phyloP scores from a whole-genome alignment of 176 grass and related monocot genomes.

The Carex kokanica region DNA sequence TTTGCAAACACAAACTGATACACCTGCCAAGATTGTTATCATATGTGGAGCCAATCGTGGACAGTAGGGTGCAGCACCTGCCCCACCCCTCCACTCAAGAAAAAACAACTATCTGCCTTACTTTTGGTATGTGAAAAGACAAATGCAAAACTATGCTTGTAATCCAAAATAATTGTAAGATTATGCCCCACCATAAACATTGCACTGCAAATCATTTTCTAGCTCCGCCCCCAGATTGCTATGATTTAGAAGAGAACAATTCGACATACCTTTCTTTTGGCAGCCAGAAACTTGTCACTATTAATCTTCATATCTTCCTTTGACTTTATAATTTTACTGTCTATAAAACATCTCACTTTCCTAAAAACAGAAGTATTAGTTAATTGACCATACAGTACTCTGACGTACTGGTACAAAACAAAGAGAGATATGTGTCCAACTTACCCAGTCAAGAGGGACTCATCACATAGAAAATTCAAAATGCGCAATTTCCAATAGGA shows the following conservation, averaged over 20 bases:
- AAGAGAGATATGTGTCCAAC: slow-evolving; percentile 20
- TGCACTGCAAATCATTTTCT: not conserved
- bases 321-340: slow-evolving; percentile 45
- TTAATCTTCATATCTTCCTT: slow-evolving; percentile 46
- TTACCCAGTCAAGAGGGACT: slow-evolving; percentile 63
- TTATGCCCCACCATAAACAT: not conserved
- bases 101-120: too few species aligned
- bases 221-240: not conserved
- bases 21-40: not conserved
- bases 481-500: slow-evolving; percentile 54
- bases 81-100: too few species aligned
- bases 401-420: slow-evolving; percentile 21
- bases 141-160: too few species aligned
- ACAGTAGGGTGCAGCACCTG: not conserved
- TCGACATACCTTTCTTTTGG: slow-evolving; percentile 58
- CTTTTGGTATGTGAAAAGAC: too few species aligned
- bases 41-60: not conserved
- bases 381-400: slow-evolving; percentile 27
- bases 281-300: slow-evolving; percentile 43
- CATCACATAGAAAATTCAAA: slow-evolving; percentile 81
- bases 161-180: not conserved
- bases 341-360: slow-evolving; percentile 64
- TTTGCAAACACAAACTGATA: not conserved
- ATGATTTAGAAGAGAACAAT: not conserved
- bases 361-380: slow-evolving; percentile 40